These are phyloP conservation scores for Diplodia seriata DNA, from an alignment of 2,329 filamentous ascomycete species.

Conservation along the genomic window DNA sequence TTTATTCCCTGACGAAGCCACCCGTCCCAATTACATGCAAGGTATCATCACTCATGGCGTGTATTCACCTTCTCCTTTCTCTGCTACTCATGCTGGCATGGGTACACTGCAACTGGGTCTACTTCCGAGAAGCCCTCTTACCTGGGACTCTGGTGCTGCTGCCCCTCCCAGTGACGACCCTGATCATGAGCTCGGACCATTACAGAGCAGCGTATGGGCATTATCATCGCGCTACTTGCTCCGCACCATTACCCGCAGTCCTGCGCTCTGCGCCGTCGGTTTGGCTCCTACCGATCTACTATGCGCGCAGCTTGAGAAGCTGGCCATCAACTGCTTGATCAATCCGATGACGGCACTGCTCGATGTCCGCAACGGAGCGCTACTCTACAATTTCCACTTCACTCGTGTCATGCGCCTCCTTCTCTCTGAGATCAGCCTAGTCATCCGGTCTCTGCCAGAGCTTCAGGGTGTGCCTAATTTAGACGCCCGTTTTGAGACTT, in stretches of 20 bases:
- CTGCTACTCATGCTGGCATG: constrained; percentile 63
- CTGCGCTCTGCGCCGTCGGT: constrained; percentile 66
- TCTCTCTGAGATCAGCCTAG: constrained; percentile 73
- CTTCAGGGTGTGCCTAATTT: constrained; percentile 67
- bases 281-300: constrained; percentile 69
- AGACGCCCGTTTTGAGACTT: constrained; percentile 63
- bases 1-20: constrained; percentile 70
- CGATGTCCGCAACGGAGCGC: constrained; percentile 74
- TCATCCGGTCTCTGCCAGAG: constrained; percentile 79
- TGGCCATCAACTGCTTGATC: constrained; percentile 77
- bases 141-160: constrained; percentile 30
- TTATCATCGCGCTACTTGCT: constrained; percentile 66
- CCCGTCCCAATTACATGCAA: constrained; percentile 77
- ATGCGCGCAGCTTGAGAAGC: constrained; percentile 76
- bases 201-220: constrained; percentile 44
- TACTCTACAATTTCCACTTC: constrained; percentile 71
- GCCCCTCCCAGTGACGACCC: background rate
- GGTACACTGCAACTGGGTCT: constrained; percentile 66
- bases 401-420: constrained; percentile 73
- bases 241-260: constrained; percentile 67
- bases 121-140: constrained; percentile 38
- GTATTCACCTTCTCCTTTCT: constrained; percentile 56
- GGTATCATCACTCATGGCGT: constrained; percentile 70
- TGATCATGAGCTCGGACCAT: constrained; percentile 29
- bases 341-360: constrained; percentile 83